Conservation (phyloP, 2,329 filamentous ascomycete species). For the Leptoxyphium fumago region DNA sequence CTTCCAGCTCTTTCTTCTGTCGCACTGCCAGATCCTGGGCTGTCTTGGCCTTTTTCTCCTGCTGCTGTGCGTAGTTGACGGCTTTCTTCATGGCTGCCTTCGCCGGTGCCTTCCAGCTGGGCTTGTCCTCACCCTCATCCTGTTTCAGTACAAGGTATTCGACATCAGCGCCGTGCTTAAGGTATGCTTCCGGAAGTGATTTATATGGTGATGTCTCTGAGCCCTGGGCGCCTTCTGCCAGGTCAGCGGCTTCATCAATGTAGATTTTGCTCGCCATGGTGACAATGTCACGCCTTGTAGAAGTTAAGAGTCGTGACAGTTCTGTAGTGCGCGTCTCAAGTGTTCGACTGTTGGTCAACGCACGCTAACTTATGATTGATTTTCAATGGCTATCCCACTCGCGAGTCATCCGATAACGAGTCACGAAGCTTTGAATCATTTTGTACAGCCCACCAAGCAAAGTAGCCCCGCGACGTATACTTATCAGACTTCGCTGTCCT, state of each 20-base stretch:
- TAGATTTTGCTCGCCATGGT: constrained; percentile 35
- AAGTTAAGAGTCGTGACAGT: no score
- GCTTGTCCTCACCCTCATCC: constrained; percentile 42
- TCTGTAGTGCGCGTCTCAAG: no score
- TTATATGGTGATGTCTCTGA: constrained; percentile 66
- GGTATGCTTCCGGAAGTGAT: constrained; percentile 61
- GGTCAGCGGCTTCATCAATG: constrained; percentile 67
- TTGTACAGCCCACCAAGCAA: background rate
- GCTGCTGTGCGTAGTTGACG: constrained; percentile 54
- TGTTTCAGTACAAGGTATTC: constrained; percentile 57
- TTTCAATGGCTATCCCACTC: background rate
- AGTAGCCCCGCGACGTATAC: background rate
- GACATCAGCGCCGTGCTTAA: constrained; percentile 49
- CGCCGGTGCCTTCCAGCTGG: constrained; percentile 66
- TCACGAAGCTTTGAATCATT: background rate
- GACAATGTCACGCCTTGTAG: background rate
- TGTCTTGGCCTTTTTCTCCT: constrained; percentile 75
- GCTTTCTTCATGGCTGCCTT: constrained; percentile 82
- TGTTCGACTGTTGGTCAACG: no score
- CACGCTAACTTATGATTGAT: background rate
- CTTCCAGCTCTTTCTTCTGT: constrained; percentile 57
- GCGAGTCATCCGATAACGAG: background rate
- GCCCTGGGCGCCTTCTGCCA: constrained; percentile 48
- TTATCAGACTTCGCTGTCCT: background rate
- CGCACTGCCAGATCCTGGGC: constrained; percentile 57